phyloP scores from a whole-genome alignment of 257 asterid species.

The Nyctanthes arbortristis region DNA sequence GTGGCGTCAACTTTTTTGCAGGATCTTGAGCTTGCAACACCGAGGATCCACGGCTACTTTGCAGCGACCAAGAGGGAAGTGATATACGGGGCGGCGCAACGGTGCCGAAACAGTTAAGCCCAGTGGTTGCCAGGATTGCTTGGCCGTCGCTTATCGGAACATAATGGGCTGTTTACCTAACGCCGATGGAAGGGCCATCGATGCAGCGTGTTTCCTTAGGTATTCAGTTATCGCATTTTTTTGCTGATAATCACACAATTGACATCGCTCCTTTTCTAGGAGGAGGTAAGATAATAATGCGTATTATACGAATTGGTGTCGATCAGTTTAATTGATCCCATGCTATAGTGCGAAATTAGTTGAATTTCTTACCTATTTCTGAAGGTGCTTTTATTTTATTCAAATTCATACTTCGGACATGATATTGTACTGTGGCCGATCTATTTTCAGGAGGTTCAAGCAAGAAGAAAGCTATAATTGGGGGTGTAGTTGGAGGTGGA shows the following conservation, averaged over 20 bases:
- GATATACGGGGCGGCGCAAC: constrained; percentile 67
- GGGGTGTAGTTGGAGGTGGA: constrained; percentile 76
- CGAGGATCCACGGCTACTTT: constrained; percentile 53
- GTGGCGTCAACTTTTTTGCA: constrained; percentile 37
- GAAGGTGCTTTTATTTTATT: neutral
- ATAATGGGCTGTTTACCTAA: constrained; percentile 66
- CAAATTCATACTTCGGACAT: neutral
- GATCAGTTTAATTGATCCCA: neutral
- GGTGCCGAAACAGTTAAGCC: constrained; percentile 60
- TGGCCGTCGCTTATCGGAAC: constrained; percentile 62
- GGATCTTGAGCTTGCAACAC: constrained; percentile 67
- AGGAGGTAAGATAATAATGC: constrained; percentile 29
- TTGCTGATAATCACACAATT: constrained; percentile 55
- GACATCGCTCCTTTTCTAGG: constrained; percentile 57
- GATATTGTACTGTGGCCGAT: neutral
- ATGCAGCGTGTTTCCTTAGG: constrained; percentile 78
- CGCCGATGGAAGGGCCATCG: constrained; percentile 72
- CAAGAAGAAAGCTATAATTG: constrained; percentile 58
- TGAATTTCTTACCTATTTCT: neutral
- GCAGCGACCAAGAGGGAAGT: constrained; percentile 50
- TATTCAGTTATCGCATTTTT: constrained; percentile 61
- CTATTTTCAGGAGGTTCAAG: constrained; percentile 55
- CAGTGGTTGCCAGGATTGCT: constrained; percentile 69
- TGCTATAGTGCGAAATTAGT: neutral
- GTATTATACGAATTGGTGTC: neutral